Conservation (phyloP, 257 asterid species). For the Cinchona pubescens region DNA sequence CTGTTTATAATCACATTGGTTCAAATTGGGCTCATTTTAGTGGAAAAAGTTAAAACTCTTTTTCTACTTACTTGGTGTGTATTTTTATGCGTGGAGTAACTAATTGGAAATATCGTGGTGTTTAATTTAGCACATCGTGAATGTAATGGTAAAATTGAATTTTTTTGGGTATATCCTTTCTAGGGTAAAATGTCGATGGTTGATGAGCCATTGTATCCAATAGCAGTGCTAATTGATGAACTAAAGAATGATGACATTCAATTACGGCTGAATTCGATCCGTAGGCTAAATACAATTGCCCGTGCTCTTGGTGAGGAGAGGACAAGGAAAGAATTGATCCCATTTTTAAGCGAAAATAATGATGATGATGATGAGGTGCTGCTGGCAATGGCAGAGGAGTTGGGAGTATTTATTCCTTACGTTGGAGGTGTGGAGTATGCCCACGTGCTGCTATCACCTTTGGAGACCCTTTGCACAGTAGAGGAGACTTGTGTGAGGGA, state of each 20-base stretch:
- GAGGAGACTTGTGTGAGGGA: constrained; percentile 96
- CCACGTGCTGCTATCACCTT: constrained; percentile 78
- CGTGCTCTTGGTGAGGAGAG: constrained; percentile 98
- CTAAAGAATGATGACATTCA: constrained; percentile 92
- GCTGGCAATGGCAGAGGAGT: constrained; percentile 93
- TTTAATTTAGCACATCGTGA: not conserved
- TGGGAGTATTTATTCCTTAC: constrained; percentile 89
- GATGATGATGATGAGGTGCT: constrained; percentile 93
- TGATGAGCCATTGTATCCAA: constrained; percentile 92
- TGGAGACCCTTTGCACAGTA: constrained; percentile 88
- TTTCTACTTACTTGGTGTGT: not conserved
- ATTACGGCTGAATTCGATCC: constrained; percentile 71
- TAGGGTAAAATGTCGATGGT: constrained; percentile 66
- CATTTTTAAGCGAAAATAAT: constrained; percentile 84
- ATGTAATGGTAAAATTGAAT: no score
- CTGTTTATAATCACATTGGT: not conserved
- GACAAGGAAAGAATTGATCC: constrained; percentile 82
- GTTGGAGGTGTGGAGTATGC: constrained; percentile 97
- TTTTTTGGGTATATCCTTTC: no score
- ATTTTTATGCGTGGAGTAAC: not conserved
- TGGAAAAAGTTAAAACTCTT: not conserved
- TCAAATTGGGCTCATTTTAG: not conserved
- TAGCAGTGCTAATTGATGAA: constrained; percentile 91
- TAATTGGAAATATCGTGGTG: not conserved
- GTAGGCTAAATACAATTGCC: constrained; percentile 86